Base-by-base conservation (phyloP, 2,329 filamentous ascomycete genomes). In the Cladosporium colombiae region DNA sequence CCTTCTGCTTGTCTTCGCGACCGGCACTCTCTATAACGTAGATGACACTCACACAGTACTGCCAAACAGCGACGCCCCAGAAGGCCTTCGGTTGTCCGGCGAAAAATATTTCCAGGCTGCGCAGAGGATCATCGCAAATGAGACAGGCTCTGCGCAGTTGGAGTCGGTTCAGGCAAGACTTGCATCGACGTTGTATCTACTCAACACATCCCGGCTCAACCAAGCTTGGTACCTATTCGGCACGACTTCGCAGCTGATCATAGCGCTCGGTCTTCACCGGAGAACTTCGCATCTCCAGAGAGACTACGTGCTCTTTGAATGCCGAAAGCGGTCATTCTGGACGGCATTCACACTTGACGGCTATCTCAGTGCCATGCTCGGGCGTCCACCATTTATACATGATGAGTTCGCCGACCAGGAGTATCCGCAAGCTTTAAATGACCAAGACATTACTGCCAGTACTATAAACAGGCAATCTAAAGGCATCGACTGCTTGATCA, bases 1-100 rank as follows among this genome's bases (percentile, higher is more conserved):
- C 23, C 72, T 86, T 1, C 80, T 86, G 40, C 81, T 85, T 71
- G 80, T 85, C 1, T 82, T 87, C 68, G 85, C 85, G 0, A 83
- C 85, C 23, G 83, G 74, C 25, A 62, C 67, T 2, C 35, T 75
- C 2, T 73, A 75, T 61, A 68, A 72, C 35, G 66, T 67, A 13
- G 70, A 71, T 35, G 79, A 16, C 77, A 79, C 50, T 78, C 80
- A 11, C 74, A 58, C 72, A 77, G 11, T 67, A 67, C 31, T 63
- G 13, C 50, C 37, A 49, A 37, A 62, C 33, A 57, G 55, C 35
- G 60, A 69, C 61, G 35, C 66, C 35, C 5, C 65, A 55, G 70
- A 72, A 49, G 70, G 70, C 25, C 65, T 58, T 29, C 70, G 67
- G 53, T 65, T 66, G 5, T 59, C 73, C 67, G 66, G 79, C 74